Evolutionary conservation across 116 monocot genomes (phyloP).

Genomic region (Iris pallida): DNA sequence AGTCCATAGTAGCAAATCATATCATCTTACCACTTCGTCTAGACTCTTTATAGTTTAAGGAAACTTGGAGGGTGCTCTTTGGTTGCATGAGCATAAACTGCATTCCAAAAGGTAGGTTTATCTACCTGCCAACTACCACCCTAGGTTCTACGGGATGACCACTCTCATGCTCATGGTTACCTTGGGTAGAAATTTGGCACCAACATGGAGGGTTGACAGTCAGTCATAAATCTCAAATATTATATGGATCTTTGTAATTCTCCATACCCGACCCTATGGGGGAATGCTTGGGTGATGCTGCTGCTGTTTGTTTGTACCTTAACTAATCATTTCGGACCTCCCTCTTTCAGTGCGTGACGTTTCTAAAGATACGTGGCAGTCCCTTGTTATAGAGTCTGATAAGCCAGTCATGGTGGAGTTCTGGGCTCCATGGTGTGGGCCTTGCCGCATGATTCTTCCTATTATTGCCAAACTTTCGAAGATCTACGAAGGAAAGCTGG

Average conservation of each 20-base stretch:
- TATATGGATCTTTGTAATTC: not conserved
- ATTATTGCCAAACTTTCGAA: constrained; percentile 18
- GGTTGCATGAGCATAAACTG: no score
- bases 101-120: no score
- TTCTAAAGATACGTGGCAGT: constrained; percentile 20
- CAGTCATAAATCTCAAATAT: not conserved
- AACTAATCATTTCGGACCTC: not conserved
- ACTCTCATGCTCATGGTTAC: not conserved
- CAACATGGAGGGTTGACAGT: not conserved
- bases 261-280: not conserved
- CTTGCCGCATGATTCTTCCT: constrained; percentile 22
- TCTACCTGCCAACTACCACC: no score
- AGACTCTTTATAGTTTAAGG: no score
- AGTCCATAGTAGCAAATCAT: no score
- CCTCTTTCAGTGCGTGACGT: constrained; percentile 20
- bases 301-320: not conserved
- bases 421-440: constrained; percentile 32
- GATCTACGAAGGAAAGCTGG: constrained; percentile 16
- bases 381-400: constrained; percentile 14
- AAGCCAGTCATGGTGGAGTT: constrained; percentile 24
- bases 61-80: no score
- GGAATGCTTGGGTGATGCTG: not conserved
- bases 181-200: not conserved
- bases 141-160: no score
- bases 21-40: no score